A percentile compares a stretch with the other conserved stretches of the same genome.
Evolutionary conservation across 129 eudicot species (phyloP).

Genomic region (Logfia minima): DNA sequence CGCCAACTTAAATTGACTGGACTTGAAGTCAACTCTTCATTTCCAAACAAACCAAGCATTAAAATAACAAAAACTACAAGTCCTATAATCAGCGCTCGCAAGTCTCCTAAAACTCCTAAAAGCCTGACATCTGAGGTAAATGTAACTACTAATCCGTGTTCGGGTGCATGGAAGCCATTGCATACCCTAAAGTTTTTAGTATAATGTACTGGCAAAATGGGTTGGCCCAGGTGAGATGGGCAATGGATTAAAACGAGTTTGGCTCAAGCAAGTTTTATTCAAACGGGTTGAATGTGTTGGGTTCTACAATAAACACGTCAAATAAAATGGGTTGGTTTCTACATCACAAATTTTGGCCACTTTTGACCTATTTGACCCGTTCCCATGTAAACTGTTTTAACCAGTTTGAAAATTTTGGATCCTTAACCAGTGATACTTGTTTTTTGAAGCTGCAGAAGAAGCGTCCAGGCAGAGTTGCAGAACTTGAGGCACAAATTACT

Average conservation of each 20-base stretch:
- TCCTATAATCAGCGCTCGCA: conserved; percentile 50
- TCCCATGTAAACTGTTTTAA: not conserved
- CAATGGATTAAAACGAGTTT: no score
- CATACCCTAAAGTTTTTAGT: not conserved
- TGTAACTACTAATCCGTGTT: not conserved
- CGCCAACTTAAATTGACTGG: conserved; percentile 52
- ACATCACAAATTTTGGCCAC: not conserved
- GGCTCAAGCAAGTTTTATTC: no score
- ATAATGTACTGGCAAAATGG: no score
- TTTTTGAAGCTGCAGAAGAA: conserved; percentile 46
- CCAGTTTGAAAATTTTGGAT: not conserved
- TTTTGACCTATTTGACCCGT: no score
- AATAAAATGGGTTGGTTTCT: no score
- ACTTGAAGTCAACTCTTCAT: conserved; percentile 34
- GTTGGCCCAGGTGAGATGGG: no score
- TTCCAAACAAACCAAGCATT: conserved; percentile 20
- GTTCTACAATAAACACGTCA: no score
- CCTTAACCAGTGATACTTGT: not conserved
- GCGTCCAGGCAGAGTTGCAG: conserved; percentile 50
- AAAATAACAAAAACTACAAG: conserved; percentile 53
- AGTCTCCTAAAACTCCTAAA: conserved; percentile 36
- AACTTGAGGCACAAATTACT: conserved; percentile 65
- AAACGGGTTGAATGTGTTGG: no score
- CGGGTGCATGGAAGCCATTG: not conserved
- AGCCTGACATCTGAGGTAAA: conserved; percentile 60